Evolutionary conservation across 148 eudicot genomes (phyloP), one percentile per base, ranked within the genome.

Genomic region (Spergularia marina): DNA sequence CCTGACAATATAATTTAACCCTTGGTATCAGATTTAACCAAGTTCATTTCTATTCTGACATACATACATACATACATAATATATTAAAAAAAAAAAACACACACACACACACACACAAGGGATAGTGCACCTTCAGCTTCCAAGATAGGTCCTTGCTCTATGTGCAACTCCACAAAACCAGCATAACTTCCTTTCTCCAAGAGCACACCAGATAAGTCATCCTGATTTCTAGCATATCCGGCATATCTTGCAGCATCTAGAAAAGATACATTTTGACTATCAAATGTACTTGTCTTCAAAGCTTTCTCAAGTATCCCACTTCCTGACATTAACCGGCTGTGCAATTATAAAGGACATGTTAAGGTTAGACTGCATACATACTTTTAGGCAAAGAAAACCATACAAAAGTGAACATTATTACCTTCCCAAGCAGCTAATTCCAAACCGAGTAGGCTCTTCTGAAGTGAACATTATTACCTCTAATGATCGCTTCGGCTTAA

Each of bases 391-490:
- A 21, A 25, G 40, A 18, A 58, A 49, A 30, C 5, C 36, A 20
- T 14, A 7, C 4, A 9, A 8, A 23, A 7, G 55, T 55, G 54
- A 20, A 34, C 79, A 55, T 39, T 49, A 74, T 74, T 73, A 90
- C 97, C 98, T 94, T 91, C 98, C 97, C 81, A 94, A 76, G 80
- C 98, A 94, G 87, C 97, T 85, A 82, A 95, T 95, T 40, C 97
- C 98, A 73, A 92, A 95, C 53, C 97, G 85, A 34, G 98, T 95
- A 66, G 98, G 98, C 85, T 95, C 98, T 84, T 95, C 98, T 53
- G 98, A 95, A 72, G 98, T 92, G 85, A 92, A 95, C 98, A 95
- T 95, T 75, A 95, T 87, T 55, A 95, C 97, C 78, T 95, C 98
- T 83, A 95, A 72, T 57, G 97, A 87, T 62, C 94, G 89, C 78